Evolutionary conservation across 306 rosid genomes (phyloP).

Genomic region (Lagenaria siceraria): DNA sequence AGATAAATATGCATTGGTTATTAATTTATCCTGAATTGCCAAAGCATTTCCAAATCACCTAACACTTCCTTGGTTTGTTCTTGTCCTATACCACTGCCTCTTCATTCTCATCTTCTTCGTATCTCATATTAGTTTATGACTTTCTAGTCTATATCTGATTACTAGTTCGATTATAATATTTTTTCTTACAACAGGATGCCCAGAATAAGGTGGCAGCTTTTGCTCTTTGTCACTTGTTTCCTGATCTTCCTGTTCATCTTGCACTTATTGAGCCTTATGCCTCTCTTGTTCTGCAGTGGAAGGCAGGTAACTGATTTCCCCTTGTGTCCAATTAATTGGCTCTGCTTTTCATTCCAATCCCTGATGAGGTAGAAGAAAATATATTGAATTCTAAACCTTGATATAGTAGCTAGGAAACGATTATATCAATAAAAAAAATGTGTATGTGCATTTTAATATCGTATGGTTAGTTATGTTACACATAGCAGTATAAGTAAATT

Average conservation of each 20-base stretch:
- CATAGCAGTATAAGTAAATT: neutral
- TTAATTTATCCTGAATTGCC: neutral
- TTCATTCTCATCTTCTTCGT: neutral
- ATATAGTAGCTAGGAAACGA: neutral
- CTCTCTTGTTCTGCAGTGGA: constrained; percentile 59
- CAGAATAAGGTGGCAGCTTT: constrained; percentile 92
- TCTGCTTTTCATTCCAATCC: neutral
- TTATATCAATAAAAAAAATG: neutral
- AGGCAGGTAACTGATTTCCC: constrained; percentile 36
- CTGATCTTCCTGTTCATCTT: constrained; percentile 75
- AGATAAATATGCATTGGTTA: neutral
- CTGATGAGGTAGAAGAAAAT: neutral
- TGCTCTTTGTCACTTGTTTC: constrained; percentile 72
- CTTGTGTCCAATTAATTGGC: neutral
- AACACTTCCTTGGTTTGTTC: neutral
- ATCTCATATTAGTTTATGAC: neutral
- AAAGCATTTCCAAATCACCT: neutral
- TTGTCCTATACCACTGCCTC: neutral
- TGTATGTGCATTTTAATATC: neutral
- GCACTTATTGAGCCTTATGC: constrained; percentile 66
- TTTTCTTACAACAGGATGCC: constrained; percentile 59
- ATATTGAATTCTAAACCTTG: neutral
- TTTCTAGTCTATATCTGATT: neutral
- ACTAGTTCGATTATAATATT: neutral
- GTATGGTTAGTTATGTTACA: neutral